phyloP scores from a whole-genome alignment of 2,329 filamentous ascomycete species.

The Furcasterigmium furcatum region DNA sequence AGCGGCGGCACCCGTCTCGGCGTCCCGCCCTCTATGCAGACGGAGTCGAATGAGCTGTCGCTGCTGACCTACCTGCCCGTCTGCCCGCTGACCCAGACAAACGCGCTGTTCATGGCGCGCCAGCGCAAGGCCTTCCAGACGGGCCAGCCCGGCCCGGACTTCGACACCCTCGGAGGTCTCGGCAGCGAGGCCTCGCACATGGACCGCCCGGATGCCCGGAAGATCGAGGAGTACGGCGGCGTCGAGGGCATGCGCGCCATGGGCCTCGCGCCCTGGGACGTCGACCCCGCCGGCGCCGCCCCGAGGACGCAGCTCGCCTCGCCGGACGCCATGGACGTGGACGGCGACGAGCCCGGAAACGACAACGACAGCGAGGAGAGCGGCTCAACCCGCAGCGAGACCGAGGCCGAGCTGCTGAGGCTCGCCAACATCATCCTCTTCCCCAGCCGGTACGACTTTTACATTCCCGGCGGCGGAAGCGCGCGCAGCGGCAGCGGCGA shows the following conservation, averaged over 20 bases:
- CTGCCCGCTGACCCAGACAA: constrained; percentile 42
- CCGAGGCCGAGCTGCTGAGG: constrained; percentile 49
- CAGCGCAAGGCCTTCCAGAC: constrained; percentile 51
- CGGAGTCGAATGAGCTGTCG: constrained; percentile 28
- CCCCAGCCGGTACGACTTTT: constrained; percentile 25
- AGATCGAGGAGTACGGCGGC: constrained; percentile 48
- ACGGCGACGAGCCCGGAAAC: constrained; percentile 16
- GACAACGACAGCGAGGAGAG: constrained; percentile 18
- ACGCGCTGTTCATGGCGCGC: constrained; percentile 36
- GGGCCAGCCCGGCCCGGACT: constrained; percentile 52
- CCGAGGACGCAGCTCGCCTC: constrained; percentile 9
- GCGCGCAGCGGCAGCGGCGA: constrained; percentile 11
- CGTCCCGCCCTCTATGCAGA: constrained; percentile 17
- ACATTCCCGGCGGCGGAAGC: constrained; percentile 10
- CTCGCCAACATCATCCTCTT: constrained; percentile 56
- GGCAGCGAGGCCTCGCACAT: constrained; percentile 49
- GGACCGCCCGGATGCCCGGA: constrained; percentile 43
- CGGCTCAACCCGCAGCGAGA: constrained; percentile 25
- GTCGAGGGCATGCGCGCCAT: constrained; percentile 52
- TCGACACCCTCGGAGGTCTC: constrained; percentile 49
- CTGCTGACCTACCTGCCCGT: constrained; percentile 55
- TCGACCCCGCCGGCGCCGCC: constrained; percentile 28
- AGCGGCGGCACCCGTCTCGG: constrained; percentile 29
- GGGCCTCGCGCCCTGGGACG: constrained; percentile 51
- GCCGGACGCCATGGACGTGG: constrained; percentile 20